Base-by-base conservation (phyloP, 2,329 filamentous ascomycete genomes). In the Penicillium occitanis region DNA sequence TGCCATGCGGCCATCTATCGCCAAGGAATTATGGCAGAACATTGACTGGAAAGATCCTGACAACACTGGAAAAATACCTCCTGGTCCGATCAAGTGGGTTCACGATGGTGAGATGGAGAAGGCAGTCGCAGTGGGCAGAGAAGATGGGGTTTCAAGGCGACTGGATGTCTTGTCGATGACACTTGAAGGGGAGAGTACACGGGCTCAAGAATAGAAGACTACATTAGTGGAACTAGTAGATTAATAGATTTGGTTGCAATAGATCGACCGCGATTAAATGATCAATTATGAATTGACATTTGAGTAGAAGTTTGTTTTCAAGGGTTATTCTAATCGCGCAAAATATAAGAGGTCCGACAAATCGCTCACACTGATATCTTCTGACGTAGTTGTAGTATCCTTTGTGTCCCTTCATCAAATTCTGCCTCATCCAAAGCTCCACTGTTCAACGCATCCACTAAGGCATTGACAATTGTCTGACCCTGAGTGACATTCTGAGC, bases 401-500 rank as follows among this genome's bases (percentile, higher is more conserved):
- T 57, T 6, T 30, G 53, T 1, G 53, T 57, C 25, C 30, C 33
- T 57, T 22, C 30, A 2, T 40, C 19, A 57, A 57, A 57, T 14
- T 40, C 33, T 17, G 10, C 53, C 33, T 6, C 22, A 25, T 57
- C n/a, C 19, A 57, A 33, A 37, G 30, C 13, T 25, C 70, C 70
- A 62, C 67, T 65, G 11, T 68, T n/a, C 67, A 75, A 40, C 6
- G 69, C 72, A 25, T 66, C 53, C 4, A 69, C 60, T 19, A 73
- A 35, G 7, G 67, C 68, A 51, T 72, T 48, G 5, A 70, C 65
- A 22, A 76, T 69, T n/a, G 48, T 66, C 50, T 73, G 70, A 3
- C 75, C 75, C 61, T 76, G 74, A 2, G 71, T 71, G 7, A 74
- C 71, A 67, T 75, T 73, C 35, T 70, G 62, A 14, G 61, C 70